Evolutionary conservation across 2,329 filamentous ascomycete species (phyloP), one percentile per base, ranked within the genome.

Genomic region (Verticillium tricorpus): DNA sequence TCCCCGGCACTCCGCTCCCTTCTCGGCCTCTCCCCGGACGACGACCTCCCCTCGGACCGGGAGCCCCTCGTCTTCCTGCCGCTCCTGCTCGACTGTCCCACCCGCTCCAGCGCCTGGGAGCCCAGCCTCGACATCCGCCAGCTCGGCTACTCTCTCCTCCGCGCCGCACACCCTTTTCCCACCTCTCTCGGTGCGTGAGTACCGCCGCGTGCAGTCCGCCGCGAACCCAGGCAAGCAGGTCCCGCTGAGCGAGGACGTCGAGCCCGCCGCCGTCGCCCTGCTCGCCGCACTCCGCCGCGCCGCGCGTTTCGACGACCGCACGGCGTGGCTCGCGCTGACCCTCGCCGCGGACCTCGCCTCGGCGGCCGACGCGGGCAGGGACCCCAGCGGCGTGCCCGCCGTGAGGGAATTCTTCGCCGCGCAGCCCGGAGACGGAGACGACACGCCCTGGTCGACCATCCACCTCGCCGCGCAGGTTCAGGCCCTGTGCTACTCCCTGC

Each of bases 401-500:
- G 39, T 58, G 14, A 28, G 17, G 25, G 25, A 32, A 4, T 58
- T 50, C 25, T 32, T 50, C 25, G 8, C 55, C 8, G 19, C 19
- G 45, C n/a, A 5, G n/a, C 6, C 45, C 7, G 14, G 6, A 1
- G 14, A 35, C 9, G 45, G 22, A 2, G 45, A 22, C 8, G 45
- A 50, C 7, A 50, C 45, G 45, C 8, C n/a, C 5, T 91, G 88
- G 89, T 76, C 82, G 11, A 75, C 82, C 19, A 73, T 89, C 54
- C 89, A 92, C 67, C 77, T 89, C 57, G 71, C 80, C 9, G 86
- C 87, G 0, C 85, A 89, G 65, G 72, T 86, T 0, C 84, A 89
- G 60, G 84, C 84, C 5, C 77, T 81, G 0, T 72, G 85, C 6
- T 90, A 90, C 68, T 89, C 87, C 0, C 69, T 90, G 1, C 80